These are phyloP conservation scores for Cystobasidium onofrii DNA, from an alignment of 768 basidiomycete species.

Conservation along the genomic window DNA sequence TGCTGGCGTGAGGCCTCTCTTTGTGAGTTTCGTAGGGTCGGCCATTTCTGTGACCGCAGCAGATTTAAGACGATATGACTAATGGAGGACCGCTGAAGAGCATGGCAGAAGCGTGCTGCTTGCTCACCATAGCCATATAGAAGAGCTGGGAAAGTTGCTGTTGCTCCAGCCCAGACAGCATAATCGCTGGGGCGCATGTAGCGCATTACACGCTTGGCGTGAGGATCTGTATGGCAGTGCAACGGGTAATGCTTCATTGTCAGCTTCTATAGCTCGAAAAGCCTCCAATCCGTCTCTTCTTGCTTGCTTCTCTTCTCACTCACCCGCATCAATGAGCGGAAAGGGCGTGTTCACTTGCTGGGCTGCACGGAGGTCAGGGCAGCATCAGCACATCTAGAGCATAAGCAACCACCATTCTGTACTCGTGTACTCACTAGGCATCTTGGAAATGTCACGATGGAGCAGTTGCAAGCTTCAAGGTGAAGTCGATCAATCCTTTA, in stretches of 20 bases:
- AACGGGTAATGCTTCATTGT: no score
- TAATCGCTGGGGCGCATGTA: slow-evolving; percentile 86
- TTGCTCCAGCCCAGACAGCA: slow-evolving; percentile 68
- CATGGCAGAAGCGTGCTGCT: neutral
- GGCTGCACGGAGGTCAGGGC: neutral
- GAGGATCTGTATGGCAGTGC: slow-evolving; percentile 59
- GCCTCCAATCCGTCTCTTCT: neutral
- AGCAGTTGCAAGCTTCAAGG: neutral
- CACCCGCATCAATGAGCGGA: slow-evolving; percentile 72
- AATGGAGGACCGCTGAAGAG: neutral
- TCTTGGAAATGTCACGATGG: neutral
- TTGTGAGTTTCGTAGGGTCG: slow-evolving; percentile 48
- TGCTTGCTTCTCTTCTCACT: neutral
- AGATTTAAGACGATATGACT: no score
- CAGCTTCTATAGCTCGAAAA: neutral
- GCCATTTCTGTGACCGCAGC: slow-evolving; percentile 42
- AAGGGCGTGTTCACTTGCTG: slow-evolving; percentile 52
- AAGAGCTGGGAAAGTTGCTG: slow-evolving; percentile 70
- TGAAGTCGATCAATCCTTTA: neutral
- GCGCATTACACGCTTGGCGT: slow-evolving; percentile 72
- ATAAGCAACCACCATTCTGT: neutral
- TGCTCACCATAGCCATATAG: slow-evolving; percentile 72
- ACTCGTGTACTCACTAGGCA: neutral
- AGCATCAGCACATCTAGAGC: neutral
- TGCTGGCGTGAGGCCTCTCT: slow-evolving; percentile 43